Percentiles rank a stretch among this genome's conserved stretches.
phyloP scores from a whole-genome alignment of 2,329 filamentous ascomycete species.

The Alternaria burnsii region DNA sequence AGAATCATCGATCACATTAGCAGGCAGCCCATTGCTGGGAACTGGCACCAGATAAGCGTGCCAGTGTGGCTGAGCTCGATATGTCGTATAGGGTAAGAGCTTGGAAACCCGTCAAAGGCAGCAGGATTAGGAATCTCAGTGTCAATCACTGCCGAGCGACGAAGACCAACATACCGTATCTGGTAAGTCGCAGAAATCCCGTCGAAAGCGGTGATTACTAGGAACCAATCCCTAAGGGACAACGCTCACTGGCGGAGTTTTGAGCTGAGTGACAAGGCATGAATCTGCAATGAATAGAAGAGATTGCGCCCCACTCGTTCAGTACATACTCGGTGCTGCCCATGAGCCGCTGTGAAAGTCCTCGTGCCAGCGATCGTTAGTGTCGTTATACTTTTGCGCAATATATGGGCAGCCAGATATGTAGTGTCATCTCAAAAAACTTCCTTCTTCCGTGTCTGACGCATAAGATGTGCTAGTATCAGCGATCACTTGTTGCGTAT shows the following conservation, averaged over 20 bases:
- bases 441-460: too few species aligned
- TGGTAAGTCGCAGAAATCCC: neutral
- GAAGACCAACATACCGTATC: neutral
- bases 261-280: neutral
- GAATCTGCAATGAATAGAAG: neutral
- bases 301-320: too few species aligned
- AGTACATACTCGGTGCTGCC: too few species aligned
- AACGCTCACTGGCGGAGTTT: neutral
- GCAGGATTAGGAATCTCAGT: neutral
- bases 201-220: neutral
- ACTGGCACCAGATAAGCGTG: neutral
- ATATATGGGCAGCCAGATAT: too few species aligned
- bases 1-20: neutral
- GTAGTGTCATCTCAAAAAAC: too few species aligned
- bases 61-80: neutral
- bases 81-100: neutral
- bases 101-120: neutral
- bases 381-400: too few species aligned
- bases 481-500: neutral
- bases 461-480: fast-evolving
- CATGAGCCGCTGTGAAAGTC: neutral
- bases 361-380: neutral
- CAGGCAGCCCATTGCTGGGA: constrained; percentile 8
- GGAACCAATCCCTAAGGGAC: neutral
- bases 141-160: neutral